Percentiles rank a stretch among this genome's conserved stretches.
Evolutionary conservation across 306 rosid species (phyloP).

Genomic region (Cucurbita ficifolia): DNA sequence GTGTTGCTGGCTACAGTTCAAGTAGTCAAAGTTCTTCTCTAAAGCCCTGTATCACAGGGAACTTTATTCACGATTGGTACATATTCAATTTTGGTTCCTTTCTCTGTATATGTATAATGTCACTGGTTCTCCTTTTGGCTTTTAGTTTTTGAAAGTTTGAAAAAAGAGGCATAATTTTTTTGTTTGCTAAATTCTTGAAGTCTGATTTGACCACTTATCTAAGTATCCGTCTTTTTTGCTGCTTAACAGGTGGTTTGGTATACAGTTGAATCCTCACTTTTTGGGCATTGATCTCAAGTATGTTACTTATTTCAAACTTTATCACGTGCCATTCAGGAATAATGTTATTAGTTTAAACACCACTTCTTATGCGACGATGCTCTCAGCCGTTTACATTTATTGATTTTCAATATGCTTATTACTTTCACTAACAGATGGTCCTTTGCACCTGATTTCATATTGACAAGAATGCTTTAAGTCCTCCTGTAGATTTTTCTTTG

Average conservation of each 20-base stretch:
- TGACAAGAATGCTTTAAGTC: not conserved
- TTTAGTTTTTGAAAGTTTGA: not conserved
- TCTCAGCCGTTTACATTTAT: not conserved
- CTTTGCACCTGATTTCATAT: not conserved
- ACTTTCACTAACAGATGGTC: not conserved
- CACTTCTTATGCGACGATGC: not conserved
- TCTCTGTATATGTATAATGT: not conserved
- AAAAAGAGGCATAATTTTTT: not conserved
- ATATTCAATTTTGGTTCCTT: slow-evolving; percentile 8
- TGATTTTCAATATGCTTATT: not conserved
- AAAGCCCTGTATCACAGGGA: slow-evolving; percentile 59
- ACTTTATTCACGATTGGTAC: slow-evolving; percentile 77
- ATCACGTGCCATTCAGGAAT: not conserved
- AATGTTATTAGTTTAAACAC: not conserved
- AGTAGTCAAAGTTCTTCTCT: slow-evolving; percentile 53
- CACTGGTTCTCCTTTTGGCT: not conserved
- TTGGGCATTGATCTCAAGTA: slow-evolving; percentile 94
- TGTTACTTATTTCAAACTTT: slow-evolving; percentile 23
- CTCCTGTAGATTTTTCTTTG: slow-evolving; percentile 78
- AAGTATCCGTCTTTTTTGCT: not conserved
- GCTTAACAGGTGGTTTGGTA: slow-evolving; percentile 80
- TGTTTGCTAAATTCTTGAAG: not conserved
- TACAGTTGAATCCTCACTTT: slow-evolving; percentile 87
- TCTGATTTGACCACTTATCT: not conserved
- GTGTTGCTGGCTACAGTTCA: slow-evolving; percentile 55